A percentile compares a stretch with the other conserved stretches of the same genome.
Evolutionary conservation across 306 rosid species (phyloP).

Genomic region (Quercus gilva): DNA sequence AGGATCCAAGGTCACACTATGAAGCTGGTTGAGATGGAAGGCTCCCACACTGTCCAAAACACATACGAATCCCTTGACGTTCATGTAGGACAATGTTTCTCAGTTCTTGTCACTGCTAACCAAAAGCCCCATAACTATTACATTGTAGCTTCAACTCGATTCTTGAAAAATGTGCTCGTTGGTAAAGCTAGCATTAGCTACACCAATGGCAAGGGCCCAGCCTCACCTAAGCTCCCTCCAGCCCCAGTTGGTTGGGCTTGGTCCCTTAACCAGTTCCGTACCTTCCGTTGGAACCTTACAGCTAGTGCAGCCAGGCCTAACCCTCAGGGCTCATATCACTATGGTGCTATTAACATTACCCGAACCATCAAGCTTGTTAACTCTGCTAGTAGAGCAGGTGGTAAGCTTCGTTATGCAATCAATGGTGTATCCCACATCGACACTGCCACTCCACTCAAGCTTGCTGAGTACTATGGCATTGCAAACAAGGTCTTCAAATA

Average conservation of each 20-base stretch:
- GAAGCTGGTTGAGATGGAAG: constrained; percentile 80
- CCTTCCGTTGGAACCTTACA: constrained; percentile 86
- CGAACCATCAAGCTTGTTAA: constrained; percentile 69
- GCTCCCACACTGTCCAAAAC: constrained; percentile 78
- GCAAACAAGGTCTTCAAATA: constrained; percentile 47
- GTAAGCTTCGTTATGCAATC: constrained; percentile 68
- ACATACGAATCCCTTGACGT: constrained; percentile 66
- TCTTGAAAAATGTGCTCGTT: constrained; percentile 34
- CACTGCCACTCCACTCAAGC: constrained; percentile 61
- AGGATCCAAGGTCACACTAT: constrained; percentile 68
- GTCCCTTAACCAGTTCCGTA: constrained; percentile 82
- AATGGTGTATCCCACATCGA: constrained; percentile 68
- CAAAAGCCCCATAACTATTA: constrained; percentile 63
- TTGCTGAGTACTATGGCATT: constrained; percentile 61
- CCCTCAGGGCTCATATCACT: constrained; percentile 87
- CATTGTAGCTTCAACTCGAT: constrained; percentile 75
- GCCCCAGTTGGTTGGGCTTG: constrained; percentile 86
- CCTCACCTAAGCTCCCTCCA: constrained; percentile 43
- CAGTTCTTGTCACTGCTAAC: constrained; percentile 66
- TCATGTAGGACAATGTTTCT: constrained; percentile 67
- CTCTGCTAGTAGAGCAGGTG: constrained; percentile 32
- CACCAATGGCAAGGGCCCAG: constrained; percentile 48
- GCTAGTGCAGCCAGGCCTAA: constrained; percentile 96
- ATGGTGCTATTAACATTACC: constrained; percentile 70
- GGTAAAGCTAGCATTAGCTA: constrained; percentile 58